Evolutionary conservation across 1,139 yeast species (phyloP), one percentile per base, ranked within the genome.

Genomic region (Zygosaccharomyces pseudobailii): DNA sequence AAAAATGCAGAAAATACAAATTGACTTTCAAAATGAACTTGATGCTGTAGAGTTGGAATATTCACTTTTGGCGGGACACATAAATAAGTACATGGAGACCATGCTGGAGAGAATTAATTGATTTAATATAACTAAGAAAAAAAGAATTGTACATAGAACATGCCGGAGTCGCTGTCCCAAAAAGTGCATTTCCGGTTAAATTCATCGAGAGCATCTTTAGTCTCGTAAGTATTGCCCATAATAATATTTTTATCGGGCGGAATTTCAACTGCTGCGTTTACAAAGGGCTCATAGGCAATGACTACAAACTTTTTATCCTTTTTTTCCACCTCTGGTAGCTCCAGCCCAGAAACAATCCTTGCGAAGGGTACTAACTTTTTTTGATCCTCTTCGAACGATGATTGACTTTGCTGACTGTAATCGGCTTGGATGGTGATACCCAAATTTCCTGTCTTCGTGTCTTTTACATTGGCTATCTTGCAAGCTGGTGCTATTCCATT

Each of bases 261-360:
- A 21, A 82, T 71, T 35, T 79, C 76, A 37, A 82, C 65, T 13
- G 79, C 77, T 3, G 80, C 66, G 55, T 78, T 82, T 45, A 80
- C 82, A 60, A 80, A 82, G 1, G 87, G 87, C 57, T 82, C 87
- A 6, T 78, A 82, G 9, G 81, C 73, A 0, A 82, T 60, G 17
- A 81, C 79, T 50, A 82, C 56, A 56, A 74, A 80, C 56, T 78
- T 84, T 55, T 69, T 55, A 52, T 66, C 58, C 46, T 71, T 68
- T 32, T 69, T 67, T 2, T 55, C 51, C 20, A 64, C 67, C 2
- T 67, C 55, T 2, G 73, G 61, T 27, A 80, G 71, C 59, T 82
- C 87, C 50, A 73, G 73, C 47, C 75, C 74, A 5, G 82, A 74
- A 73, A 80, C 74, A 37, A 82, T 62, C 34, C 84, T 66, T 53